Conservation (phyloP, 208 protist species). For the Trypanosomatidae sp. region DNA sequence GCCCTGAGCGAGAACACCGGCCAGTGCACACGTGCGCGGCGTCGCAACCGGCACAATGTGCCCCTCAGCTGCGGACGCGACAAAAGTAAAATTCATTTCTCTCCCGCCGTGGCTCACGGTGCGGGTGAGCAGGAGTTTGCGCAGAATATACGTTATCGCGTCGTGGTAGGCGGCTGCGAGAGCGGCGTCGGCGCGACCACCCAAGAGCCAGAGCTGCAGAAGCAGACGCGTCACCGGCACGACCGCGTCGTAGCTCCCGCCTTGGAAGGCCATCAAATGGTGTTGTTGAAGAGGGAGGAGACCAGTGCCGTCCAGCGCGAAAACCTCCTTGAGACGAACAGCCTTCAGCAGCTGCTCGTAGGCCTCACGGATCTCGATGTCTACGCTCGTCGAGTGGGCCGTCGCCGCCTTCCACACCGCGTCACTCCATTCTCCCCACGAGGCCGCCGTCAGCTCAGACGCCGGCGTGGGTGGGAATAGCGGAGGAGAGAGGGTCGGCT, state of each 20-base stretch:
- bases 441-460: no score
- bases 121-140: conserved; percentile 27
- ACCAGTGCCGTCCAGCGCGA: conserved; percentile 17
- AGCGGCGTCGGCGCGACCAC: conserved; percentile 11
- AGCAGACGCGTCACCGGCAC: conserved; percentile 25
- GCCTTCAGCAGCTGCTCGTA: no score
- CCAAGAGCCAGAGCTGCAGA: conserved; percentile 32
- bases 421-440: no score
- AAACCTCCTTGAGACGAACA: conserved; percentile 2
- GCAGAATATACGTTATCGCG: conserved; percentile 12
- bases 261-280: no score
- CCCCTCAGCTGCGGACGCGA: conserved; percentile 9
- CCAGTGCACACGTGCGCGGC: conserved; percentile 26
- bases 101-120: conserved; percentile 1
- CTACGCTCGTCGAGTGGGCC: no score
- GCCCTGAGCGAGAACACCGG: conserved; percentile 28
- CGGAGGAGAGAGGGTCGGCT: no score
- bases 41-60: conserved; percentile 21
- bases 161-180: no score
- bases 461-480: no score
- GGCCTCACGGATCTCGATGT: no score
- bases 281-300: no score
- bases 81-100: conserved; percentile 38
- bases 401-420: no score
- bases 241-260: conserved; percentile 20